Conservation (phyloP, 2,329 filamentous ascomycete species). For the Botryotinia globosa region DNA sequence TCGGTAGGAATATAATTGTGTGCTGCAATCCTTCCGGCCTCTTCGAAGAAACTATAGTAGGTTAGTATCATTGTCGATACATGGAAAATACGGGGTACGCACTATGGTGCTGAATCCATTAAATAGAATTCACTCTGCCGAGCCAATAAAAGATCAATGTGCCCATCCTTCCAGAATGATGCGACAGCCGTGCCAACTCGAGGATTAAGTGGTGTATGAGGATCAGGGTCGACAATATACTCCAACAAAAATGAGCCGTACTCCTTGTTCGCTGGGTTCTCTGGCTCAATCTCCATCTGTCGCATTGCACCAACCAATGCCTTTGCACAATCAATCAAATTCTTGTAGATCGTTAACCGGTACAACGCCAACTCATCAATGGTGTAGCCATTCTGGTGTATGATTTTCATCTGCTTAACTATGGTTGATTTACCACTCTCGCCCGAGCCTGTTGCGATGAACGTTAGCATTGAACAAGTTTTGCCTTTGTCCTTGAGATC, state of each 20-base stretch:
- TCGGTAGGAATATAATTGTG: conserved; percentile 88
- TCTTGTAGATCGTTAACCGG: conserved; percentile 96
- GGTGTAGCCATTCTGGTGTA: conserved; percentile 96
- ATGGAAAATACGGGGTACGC: conserved; percentile 32
- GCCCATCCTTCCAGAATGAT: conserved; percentile 86
- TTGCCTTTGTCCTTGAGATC: conserved; percentile 7
- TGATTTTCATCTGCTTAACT: conserved; percentile 99
- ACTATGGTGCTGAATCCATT: conserved; percentile 99
- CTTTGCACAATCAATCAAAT: conserved; percentile 94
- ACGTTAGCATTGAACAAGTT: conserved; percentile 26
- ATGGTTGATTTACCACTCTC: conserved; percentile 99
- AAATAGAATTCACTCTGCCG: conserved; percentile 97
- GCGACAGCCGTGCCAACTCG: conserved; percentile 80
- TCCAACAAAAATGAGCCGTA: conserved; percentile 78
- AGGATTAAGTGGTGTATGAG: conserved; percentile 77
- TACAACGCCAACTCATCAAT: conserved; percentile 92
- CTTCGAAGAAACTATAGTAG: conserved; percentile 80
- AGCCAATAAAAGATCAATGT: conserved; percentile 78
- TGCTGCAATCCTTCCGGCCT: conserved; percentile 79
- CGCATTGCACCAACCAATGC: conserved; percentile 87
- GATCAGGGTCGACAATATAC: conserved; percentile 87
- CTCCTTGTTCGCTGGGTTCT: conserved; percentile 66
- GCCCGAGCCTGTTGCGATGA: conserved; percentile 68
- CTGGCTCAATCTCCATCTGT: conserved; percentile 82
- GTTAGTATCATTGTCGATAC: conserved; percentile 24